These are phyloP conservation scores for Solanum habrochaites DNA, from an alignment of 257 asterid species.

Conservation along the genomic window DNA sequence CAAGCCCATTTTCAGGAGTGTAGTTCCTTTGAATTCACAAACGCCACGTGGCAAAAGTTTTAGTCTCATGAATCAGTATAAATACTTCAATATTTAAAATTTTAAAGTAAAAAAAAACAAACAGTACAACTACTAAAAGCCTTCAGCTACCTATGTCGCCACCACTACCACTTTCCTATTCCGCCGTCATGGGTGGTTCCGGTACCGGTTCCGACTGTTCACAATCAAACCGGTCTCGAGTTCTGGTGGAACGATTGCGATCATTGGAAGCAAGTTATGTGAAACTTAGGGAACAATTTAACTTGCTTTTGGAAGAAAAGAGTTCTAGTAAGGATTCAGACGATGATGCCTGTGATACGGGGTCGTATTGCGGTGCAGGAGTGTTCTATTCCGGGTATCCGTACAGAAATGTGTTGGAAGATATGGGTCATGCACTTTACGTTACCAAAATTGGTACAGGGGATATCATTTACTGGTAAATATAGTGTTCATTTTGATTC, in stretches of 20 bases:
- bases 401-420: slow-evolving; percentile 35
- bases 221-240: background rate
- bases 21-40: background rate
- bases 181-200: slow-evolving; percentile 33
- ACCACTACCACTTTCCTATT: background rate
- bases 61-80: background rate
- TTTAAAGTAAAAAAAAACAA: background rate
- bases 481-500: background rate
- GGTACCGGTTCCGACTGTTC: background rate
- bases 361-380: slow-evolving; percentile 21
- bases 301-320: slow-evolving; percentile 18
- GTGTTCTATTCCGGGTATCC: slow-evolving; percentile 24
- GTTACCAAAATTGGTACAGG: slow-evolving; percentile 30
- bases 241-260: slow-evolving; percentile 21
- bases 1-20: background rate
- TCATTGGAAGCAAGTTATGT: slow-evolving; percentile 42
- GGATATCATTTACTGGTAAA: slow-evolving; percentile 46
- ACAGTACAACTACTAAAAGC: background rate
- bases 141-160: background rate
- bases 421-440: slow-evolving; percentile 53
- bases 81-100: background rate
- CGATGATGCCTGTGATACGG: slow-evolving; percentile 1
- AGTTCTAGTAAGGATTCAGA: background rate
- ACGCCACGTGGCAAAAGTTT: background rate
- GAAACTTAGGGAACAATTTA: slow-evolving; percentile 32